Conservation (phyloP, 352 stramenopile genomes). For the Phytophthora megakarya region DNA sequence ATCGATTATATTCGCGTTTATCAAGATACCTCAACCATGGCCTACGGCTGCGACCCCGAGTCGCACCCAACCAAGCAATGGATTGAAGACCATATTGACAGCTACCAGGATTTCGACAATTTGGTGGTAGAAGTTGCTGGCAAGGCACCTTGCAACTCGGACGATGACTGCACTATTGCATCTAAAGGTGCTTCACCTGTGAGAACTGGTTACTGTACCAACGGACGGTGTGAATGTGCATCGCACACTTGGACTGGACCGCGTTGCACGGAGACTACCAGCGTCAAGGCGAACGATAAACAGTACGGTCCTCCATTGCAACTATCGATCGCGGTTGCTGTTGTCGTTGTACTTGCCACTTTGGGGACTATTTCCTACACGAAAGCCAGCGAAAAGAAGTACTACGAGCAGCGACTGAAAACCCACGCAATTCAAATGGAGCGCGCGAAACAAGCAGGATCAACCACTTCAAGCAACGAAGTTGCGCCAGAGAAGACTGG, state of each 20-base stretch:
- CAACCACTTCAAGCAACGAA: background rate
- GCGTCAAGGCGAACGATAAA: constrained; percentile 6
- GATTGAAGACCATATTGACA: constrained; percentile 54
- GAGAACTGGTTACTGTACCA: constrained; percentile 32
- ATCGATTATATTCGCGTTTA: constrained; percentile 35
- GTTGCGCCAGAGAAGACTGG: background rate
- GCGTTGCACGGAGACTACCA: constrained; percentile 34
- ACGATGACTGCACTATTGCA: constrained; percentile 50
- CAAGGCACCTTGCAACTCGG: constrained; percentile 35
- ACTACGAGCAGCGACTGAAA: constrained; percentile 5
- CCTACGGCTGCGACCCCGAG: constrained; percentile 43
- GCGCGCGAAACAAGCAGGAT: background rate
- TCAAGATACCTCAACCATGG: constrained; percentile 43
- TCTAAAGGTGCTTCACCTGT: constrained; percentile 17
- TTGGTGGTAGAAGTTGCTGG: constrained; percentile 38
- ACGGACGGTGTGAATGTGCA: constrained; percentile 30
- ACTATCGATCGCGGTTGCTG: constrained; percentile 9
- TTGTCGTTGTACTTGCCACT: constrained; percentile 6
- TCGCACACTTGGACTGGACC: constrained; percentile 39
- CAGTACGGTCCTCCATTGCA: constrained; percentile 30
- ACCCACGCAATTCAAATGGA: constrained; percentile 7
- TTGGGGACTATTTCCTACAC: constrained; percentile 10
- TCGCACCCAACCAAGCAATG: constrained; percentile 55
- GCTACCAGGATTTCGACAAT: constrained; percentile 49
- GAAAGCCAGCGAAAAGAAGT: constrained; percentile 5